These are phyloP conservation scores for Claviceps fusiformis DNA, from an alignment of 2,329 filamentous ascomycete species.

Conservation along the genomic window DNA sequence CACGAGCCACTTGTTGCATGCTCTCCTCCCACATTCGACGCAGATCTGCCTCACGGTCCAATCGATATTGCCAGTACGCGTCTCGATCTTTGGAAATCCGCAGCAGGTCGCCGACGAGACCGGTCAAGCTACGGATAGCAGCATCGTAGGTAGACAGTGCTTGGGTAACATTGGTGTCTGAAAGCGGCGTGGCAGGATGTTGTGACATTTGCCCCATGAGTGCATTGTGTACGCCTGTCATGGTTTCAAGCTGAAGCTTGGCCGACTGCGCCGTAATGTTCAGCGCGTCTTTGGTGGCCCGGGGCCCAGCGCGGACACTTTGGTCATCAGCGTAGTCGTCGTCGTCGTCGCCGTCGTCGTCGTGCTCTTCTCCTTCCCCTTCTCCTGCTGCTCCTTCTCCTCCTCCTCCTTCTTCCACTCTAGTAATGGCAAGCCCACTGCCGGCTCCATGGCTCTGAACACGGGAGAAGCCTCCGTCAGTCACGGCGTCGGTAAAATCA, in stretches of 20 bases:
- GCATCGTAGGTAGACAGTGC: slow-evolving; percentile 78
- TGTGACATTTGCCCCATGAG: slow-evolving; percentile 53
- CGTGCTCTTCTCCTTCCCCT: slow-evolving; percentile 20
- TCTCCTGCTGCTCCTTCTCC: slow-evolving; percentile 20
- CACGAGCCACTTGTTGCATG: slow-evolving; percentile 90
- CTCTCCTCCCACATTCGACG: slow-evolving; percentile 97
- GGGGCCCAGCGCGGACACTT: slow-evolving; percentile 60
- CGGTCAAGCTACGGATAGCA: slow-evolving; percentile 76
- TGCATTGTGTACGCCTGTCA: slow-evolving; percentile 74
- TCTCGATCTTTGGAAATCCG: slow-evolving; percentile 91
- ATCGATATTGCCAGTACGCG: slow-evolving; percentile 88
- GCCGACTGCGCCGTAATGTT: slow-evolving; percentile 95
- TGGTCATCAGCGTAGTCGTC: slow-evolving; percentile 61
- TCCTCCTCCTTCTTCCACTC: slow-evolving; percentile 10
- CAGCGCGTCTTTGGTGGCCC: slow-evolving; percentile 80
- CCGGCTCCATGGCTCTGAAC: slow-evolving; percentile 21
- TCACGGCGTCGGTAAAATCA: slow-evolving; percentile 33
- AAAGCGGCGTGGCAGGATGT: slow-evolving; percentile 59
- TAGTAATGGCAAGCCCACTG: slow-evolving; percentile 20
- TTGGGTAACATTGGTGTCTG: slow-evolving; percentile 61
- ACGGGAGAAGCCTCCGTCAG: slow-evolving; percentile 28
- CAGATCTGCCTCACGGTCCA: slow-evolving; percentile 84
- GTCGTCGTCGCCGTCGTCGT: slow-evolving; percentile 48
- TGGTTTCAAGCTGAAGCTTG: slow-evolving; percentile 79
- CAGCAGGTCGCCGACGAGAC: slow-evolving; percentile 70